Base-by-base conservation (phyloP, 2,329 filamentous ascomycete species). In the Colletotrichum somersetense region DNA sequence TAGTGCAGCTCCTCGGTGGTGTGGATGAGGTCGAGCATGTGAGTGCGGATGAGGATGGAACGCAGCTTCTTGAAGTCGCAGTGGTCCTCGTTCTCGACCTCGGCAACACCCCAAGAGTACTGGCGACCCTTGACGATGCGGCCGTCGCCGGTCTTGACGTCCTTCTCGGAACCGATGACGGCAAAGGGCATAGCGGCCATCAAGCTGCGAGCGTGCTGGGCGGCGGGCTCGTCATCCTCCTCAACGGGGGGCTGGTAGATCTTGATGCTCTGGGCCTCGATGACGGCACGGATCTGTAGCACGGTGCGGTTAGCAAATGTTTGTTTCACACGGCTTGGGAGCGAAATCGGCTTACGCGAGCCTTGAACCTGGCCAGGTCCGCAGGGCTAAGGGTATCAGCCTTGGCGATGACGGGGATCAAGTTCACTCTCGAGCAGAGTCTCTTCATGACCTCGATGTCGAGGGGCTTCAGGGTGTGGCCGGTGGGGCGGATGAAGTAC, bases 391-490 rank as follows among this genome's bases (percentile, higher is more conserved):
- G 89, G 35, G 96, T 99, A 83, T 99, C 96, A 74, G 96, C 96
- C 91, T 99, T 99, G 81, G 97, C 96, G 80, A 99, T 93, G 78
- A 99, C 96, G 75, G 96, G 96, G 76, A 99, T 99, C 82, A 99
- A 85, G 87, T 99, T 99, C 83, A 99, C 96, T 81, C 96, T 93
- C 72, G 96, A 96, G 89, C 94, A 97, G 75, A 99, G 90, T 81
- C 96, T 93, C 91, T 98, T 99, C 96, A 99, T 99, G 74, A 99
- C 96, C 88, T 99, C 96, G 79, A 99, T 99, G 83, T 99, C 96
- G 75, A 99, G 89, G 72, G 96, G 96, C 91, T 99, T 99, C 79
- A 99, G 86, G 77, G 96, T 98, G 89, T 99, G 96, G 81, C 96
- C 97, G 67, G 96, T 99, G 71, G 96, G 96, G 81, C 97, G 92